Percentiles rank a stretch among this genome's conserved stretches.
Conservation (phyloP, 352 stramenopile genomes). For the Phytophthora citrophthora region DNA sequence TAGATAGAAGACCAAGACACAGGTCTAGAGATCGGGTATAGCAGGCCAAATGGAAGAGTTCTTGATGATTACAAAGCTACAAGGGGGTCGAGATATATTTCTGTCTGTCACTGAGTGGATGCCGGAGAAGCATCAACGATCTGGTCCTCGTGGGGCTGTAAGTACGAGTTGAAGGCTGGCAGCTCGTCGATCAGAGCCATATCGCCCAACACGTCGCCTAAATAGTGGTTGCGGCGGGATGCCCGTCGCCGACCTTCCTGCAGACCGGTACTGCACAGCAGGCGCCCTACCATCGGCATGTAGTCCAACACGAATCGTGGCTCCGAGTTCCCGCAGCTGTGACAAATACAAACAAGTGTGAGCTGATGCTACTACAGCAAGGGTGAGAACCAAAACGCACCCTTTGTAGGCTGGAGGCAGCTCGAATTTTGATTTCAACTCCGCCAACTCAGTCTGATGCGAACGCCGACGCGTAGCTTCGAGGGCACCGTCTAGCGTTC, state of each 20-base stretch:
- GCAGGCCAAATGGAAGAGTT: slow-evolving; percentile 35
- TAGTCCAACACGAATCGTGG: slow-evolving; percentile 67
- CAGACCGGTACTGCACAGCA: slow-evolving; percentile 53
- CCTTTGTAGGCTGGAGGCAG: slow-evolving; percentile 48
- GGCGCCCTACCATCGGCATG: slow-evolving; percentile 68
- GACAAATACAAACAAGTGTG: slow-evolving; percentile 13
- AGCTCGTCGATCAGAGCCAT: slow-evolving; percentile 72
- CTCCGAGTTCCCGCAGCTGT: slow-evolving; percentile 43
- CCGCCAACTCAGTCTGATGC: slow-evolving; percentile 31
- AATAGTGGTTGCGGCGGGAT: slow-evolving; percentile 80
- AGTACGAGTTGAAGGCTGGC: slow-evolving; percentile 52
- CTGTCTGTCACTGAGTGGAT: slow-evolving; percentile 31
- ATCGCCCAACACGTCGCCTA: slow-evolving; percentile 75
- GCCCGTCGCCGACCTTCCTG: slow-evolving; percentile 67
- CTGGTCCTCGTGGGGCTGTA: slow-evolving; percentile 46
- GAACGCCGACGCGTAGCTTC: slow-evolving; percentile 23
- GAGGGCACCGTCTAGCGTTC: slow-evolving; percentile 40
- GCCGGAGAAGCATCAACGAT: slow-evolving; percentile 58
- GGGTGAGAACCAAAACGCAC: slow-evolving; percentile 25
- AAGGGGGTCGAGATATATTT: slow-evolving; percentile 11
- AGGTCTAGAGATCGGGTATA: slow-evolving; percentile 30
- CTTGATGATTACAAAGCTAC: slow-evolving; percentile 38
- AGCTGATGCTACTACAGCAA: slow-evolving; percentile 14
- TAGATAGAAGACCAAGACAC: slow-evolving; percentile 41
- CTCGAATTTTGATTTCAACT: slow-evolving; percentile 62